phyloP scores from a whole-genome alignment of 2,329 filamentous ascomycete species.

The Colletotrichum ledebouriae region DNA sequence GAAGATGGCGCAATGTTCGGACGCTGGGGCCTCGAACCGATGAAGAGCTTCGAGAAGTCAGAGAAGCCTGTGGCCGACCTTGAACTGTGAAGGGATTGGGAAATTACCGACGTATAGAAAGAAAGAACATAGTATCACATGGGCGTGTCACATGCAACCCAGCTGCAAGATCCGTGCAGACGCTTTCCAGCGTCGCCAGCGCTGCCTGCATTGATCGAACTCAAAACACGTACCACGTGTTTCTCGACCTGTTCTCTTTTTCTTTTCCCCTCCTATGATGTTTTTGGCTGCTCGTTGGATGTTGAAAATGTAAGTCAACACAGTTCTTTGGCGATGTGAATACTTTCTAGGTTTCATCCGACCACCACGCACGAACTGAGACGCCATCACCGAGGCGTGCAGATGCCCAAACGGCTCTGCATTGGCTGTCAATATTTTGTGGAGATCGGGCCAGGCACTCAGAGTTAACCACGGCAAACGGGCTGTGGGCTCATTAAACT shows the following conservation, averaged over 20 bases:
- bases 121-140: too few species aligned
- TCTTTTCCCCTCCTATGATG: too few species aligned
- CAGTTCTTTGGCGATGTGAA: too few species aligned
- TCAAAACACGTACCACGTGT: too few species aligned
- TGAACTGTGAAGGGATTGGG: neutral
- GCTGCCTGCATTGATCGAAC: too few species aligned
- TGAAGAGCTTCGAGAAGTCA: constrained; percentile 68
- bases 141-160: neutral
- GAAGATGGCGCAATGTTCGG: constrained; percentile 88
- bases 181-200: too few species aligned
- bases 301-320: neutral
- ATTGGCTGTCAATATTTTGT: neutral
- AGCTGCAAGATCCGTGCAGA: too few species aligned
- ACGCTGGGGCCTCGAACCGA: constrained; percentile 84
- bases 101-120: neutral
- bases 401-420: neutral
- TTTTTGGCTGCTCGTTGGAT: neutral
- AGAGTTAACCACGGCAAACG: neutral
- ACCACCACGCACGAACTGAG: constrained; percentile 1
- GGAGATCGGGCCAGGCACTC: too few species aligned
- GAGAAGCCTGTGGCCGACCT: constrained; percentile 23
- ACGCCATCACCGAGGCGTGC: constrained; percentile 1
- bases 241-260: too few species aligned
- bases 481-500: constrained; percentile 1
- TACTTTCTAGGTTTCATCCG: constrained; percentile 8